Percentiles rank a stretch among this genome's conserved stretches.
These are phyloP conservation scores for Marasmius sp. DNA, from an alignment of 1,284 basidiomycete genomes.

Conservation along the genomic window DNA sequence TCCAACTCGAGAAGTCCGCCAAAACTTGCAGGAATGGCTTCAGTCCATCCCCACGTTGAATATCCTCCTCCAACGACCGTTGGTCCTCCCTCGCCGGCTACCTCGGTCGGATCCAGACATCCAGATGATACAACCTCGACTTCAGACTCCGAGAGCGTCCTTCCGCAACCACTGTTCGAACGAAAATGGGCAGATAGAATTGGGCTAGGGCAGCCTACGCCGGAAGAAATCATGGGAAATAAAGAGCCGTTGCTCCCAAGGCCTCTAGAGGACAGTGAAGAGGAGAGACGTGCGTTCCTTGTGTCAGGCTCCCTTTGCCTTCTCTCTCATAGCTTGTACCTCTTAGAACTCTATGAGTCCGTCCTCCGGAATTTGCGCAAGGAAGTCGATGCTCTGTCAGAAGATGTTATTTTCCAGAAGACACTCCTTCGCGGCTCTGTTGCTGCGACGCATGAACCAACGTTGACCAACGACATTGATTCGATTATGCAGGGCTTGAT, in stretches of 20 bases:
- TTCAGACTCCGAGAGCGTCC: conserved; percentile 50
- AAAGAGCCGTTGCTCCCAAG: conserved; percentile 39
- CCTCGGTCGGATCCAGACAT: conserved; percentile 68
- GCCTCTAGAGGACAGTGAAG: conserved; percentile 27
- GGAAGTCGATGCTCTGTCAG: conserved; percentile 56
- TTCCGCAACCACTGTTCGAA: conserved; percentile 51
- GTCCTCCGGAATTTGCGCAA: conserved; percentile 53
- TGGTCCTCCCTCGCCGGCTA: conserved; percentile 67
- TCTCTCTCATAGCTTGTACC: not conserved
- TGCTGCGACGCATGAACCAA: conserved; percentile 48
- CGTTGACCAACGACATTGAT: conserved; percentile 58
- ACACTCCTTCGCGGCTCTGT: conserved; percentile 56
- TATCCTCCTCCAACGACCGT: conserved; percentile 63
- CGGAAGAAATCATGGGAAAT: conserved; percentile 45
- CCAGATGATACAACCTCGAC: conserved; percentile 58
- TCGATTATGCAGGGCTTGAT: conserved; percentile 66
- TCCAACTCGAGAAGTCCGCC: no score
- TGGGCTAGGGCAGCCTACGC: conserved; percentile 38
- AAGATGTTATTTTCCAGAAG: conserved; percentile 65
- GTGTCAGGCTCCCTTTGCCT: not conserved
- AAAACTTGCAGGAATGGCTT: conserved; percentile 1
- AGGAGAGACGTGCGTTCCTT: conserved; percentile 42
- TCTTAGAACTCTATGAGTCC: conserved; percentile 38
- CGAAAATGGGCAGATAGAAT: conserved; percentile 50
- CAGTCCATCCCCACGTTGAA: conserved; percentile 37